phyloP scores from a whole-genome alignment of 108 stramenopile species.

The Cyclotella choctawhatcheeana region DNA sequence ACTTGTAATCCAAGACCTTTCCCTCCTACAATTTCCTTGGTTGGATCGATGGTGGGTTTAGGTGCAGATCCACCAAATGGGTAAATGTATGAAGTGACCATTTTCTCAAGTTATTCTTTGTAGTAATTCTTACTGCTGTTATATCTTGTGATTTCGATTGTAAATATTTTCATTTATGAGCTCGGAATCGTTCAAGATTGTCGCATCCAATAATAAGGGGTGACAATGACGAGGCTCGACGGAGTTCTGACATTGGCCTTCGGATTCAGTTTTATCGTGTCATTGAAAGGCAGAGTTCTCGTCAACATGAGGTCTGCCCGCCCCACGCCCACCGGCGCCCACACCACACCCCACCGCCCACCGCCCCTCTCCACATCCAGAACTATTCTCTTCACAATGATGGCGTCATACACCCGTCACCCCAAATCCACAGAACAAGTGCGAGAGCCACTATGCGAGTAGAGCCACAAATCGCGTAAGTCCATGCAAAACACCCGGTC shows the following conservation, averaged over 20 bases:
- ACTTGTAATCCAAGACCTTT: constrained; percentile 53
- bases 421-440: no score
- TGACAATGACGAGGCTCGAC: not conserved
- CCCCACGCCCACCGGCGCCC: no score
- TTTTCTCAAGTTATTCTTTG: constrained; percentile 16
- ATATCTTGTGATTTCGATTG: constrained; percentile 13
- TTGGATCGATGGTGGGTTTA: constrained; percentile 29
- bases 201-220: not conserved
- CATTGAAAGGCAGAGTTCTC: no score
- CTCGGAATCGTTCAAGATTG: not conserved
- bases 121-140: constrained; percentile 4
- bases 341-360: no score
- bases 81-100: constrained; percentile 38
- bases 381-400: no score
- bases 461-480: no score
- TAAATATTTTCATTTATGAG: not conserved
- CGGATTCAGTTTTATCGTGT: no score
- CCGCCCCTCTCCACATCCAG: no score
- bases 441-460: no score
- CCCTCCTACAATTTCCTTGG: constrained; percentile 53
- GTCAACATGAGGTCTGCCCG: no score
- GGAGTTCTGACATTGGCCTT: constrained; percentile 4
- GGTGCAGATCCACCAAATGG: constrained; percentile 56
- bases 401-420: no score
- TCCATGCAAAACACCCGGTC: no score